Evolutionary conservation across 2,329 filamentous ascomycete genomes (phyloP), one percentile per base, ranked within the genome.

Genomic region (Xylariaceae sp.): DNA sequence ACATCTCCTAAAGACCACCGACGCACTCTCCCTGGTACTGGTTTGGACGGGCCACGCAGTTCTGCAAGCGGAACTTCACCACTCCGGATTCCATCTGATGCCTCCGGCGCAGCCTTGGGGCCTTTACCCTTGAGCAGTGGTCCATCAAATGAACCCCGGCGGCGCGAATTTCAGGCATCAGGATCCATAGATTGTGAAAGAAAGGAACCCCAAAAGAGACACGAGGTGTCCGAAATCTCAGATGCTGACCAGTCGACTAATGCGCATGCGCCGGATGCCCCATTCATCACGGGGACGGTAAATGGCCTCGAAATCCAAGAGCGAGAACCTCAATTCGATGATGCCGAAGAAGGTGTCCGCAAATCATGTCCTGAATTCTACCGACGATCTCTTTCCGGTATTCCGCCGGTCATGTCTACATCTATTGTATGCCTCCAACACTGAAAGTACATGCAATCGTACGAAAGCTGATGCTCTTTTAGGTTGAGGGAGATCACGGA

Each of bases 341-440:
- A 49, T 4, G 43, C 59, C 16, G 49, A 60, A 42, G 49, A 36
- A 16, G 49, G 37, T 34, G 53, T 48, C 16, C 44, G 56, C 8
- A 64, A 63, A 36, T 69, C 67, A 19, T 68, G 66, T 26, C 67
- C 67, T 12, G 66, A 68, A 30, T 51, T 68, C 15, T 58, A 63
- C 42, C 57, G 46, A 30, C 54, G 54, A 26, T 47, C 60, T 29
- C 43, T 34, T 34, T 44, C 53, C 5, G 47, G 29, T 40, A 5
- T 30, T 34, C 45, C 36, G 4, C 44, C 48, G 3, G 22, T 21
- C 21, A 22, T 37, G 18, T 46, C 52, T 12, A 32, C 36, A 51
- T 51, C 26, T 9, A 48, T 18, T 49, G 59, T 60, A 57, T 34
- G 54, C 12, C 2, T 44, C 18, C 7, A 21, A 6, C 12, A 29